phyloP scores from a whole-genome alignment of 1,284 basidiomycete species.

The Boletus semigastroideus region DNA sequence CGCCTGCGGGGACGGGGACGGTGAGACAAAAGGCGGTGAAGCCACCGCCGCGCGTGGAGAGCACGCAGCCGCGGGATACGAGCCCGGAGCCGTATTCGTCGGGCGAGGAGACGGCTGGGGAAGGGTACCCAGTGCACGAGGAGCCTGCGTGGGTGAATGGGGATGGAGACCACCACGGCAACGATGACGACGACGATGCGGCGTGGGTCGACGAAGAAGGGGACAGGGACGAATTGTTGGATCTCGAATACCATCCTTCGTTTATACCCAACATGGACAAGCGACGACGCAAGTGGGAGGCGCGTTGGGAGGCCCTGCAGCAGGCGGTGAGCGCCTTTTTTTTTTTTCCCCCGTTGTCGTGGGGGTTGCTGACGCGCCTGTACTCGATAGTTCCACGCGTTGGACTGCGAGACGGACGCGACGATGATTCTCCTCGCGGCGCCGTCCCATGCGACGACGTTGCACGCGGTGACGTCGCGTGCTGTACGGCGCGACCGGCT shows the following conservation, averaged over 20 bases:
- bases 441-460: constrained; percentile 65
- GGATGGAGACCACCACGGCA: too few species aligned
- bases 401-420: constrained; percentile 77
- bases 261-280: constrained; percentile 67
- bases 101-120: constrained; percentile 58
- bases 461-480: constrained; percentile 63
- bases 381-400: constrained; percentile 75
- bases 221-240: constrained; percentile 67
- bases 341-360: background rate
- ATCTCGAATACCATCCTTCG: constrained; percentile 72
- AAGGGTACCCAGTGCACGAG: constrained; percentile 44
- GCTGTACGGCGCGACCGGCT: constrained; percentile 60
- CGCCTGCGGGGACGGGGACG: constrained; percentile 24
- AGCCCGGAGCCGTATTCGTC: constrained; percentile 65
- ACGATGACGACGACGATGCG: constrained; percentile 40
- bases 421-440: constrained; percentile 72
- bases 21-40: constrained; percentile 39
- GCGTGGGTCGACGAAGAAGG: constrained; percentile 78
- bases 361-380: too few species aligned
- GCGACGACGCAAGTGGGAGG: constrained; percentile 67
- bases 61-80: constrained; percentile 76
- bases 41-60: constrained; percentile 72
- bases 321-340: constrained; percentile 51
- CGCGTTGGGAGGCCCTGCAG: constrained; percentile 68
- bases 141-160: constrained; percentile 39